Conservation (phyloP, 1,284 basidiomycete genomes). For the Cutaneotrichosporon arboriforme region DNA sequence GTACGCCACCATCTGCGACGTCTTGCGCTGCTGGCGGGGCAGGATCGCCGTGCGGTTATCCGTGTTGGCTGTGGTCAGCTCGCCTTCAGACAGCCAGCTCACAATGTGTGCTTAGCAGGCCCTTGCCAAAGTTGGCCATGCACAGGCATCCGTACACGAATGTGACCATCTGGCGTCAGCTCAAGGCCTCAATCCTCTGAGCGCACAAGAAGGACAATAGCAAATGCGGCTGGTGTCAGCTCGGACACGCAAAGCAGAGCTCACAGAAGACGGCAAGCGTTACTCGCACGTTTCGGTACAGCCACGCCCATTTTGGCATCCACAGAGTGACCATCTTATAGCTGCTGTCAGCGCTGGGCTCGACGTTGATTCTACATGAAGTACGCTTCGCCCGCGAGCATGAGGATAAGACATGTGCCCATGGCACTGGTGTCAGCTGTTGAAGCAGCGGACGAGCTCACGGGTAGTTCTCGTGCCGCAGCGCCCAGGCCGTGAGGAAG, state of each 20-base stretch:
- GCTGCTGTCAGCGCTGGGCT: slow-evolving; percentile 13
- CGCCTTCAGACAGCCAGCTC: neutral
- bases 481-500: slow-evolving; percentile 48
- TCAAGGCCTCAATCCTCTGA: neutral
- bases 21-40: neutral
- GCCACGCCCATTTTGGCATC: slow-evolving; percentile 19
- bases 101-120: slow-evolving; percentile 28
- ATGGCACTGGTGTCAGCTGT: slow-evolving; percentile 66
- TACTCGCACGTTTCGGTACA: slow-evolving; percentile 32
- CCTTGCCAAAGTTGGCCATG: slow-evolving; percentile 35
- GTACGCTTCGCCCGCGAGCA: slow-evolving; percentile 72
- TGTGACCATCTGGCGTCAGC: slow-evolving; percentile 17
- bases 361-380: slow-evolving; percentile 62
- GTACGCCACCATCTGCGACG: neutral
- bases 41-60: neutral
- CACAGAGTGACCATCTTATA: slow-evolving; percentile 40
- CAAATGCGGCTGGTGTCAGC: slow-evolving; percentile 26
- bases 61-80: neutral
- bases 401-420: slow-evolving; percentile 71
- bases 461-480: slow-evolving; percentile 27
- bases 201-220: slow-evolving; percentile 32
- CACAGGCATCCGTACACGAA: slow-evolving; percentile 32
- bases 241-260: neutral
- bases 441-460: slow-evolving; percentile 6
- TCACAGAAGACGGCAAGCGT: slow-evolving; percentile 41